Base-by-base conservation (phyloP, 805 yeast species). In the Saturnispora dispora region DNA sequence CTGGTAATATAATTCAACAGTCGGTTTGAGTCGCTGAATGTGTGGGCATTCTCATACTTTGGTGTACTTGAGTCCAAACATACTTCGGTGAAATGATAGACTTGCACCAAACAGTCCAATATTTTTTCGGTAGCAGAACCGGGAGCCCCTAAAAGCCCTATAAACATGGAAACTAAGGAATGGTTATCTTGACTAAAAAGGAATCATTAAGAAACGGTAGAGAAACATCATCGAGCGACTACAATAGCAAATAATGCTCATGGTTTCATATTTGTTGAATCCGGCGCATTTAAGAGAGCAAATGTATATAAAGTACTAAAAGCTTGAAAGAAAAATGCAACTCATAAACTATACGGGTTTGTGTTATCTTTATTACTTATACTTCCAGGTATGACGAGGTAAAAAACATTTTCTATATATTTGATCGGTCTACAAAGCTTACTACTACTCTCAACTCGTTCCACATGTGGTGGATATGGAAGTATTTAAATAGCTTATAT, bases 91-190 rank as follows among this genome's bases (percentile, higher is more conserved):
- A 48, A 48, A 8, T 18, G 25, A 17, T 43, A 48, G 15, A 25
- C 27, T 43, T 35, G 23, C 5, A 43, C 43, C 36, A 48, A 28
- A 15, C 28, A 18, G 3, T 35, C 22, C 3, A 48, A 13, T 1
- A 83, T 79, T 51, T 79, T 83, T 2, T 78, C 71, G 56, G 82
- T 78, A 1, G 93, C 95, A n/a, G 89, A 74, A 35, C 80, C 73
- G 0, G 75, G 61, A 0, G 87, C 74, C 0, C 95, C 95, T 0
- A 89, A 78, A 8, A 86, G 71, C 1, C 90, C 93, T 25, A 86
- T 76, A 40, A 86, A 71, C 95, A 85, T 85, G 2, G 9, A 28
- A 4, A 15, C 33, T 18, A 23, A 9, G 25, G n/a, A 11, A 5
- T 10, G 25, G n/a, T 15, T 23, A 5, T 7, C 7, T 23, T 10